Base-by-base conservation (phyloP, 192 early-diverging fungal species). In the Spinellus fusiger region DNA sequence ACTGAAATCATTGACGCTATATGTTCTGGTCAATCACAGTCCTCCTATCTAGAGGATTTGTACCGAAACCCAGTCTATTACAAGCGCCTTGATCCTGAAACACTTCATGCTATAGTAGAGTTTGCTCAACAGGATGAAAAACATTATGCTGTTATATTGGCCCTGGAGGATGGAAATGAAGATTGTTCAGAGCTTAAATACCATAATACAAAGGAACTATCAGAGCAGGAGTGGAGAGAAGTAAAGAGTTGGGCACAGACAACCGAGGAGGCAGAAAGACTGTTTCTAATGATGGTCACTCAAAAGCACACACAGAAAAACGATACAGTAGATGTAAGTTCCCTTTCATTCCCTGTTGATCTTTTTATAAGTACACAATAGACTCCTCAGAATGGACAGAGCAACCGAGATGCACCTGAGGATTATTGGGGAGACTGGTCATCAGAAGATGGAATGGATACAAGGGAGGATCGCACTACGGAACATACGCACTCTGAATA, bases 351-450 rank as follows among this genome's bases (percentile, higher is more conserved):
- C 54, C 33, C 29, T 31, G 29, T 56, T 54, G 49, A 33, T 34
- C 32, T 1, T 55, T 33, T 9, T 27, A 12, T 27, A n/a, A n/a
- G n/a, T n/a, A n/a, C n/a, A n/a, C n/a, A n/a, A n/a, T n/a, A n/a
- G n/a, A n/a, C n/a, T n/a, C n/a, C n/a, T 51, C 12, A 51, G 26
- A 51, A 28, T 52, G 31, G 20, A 23, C 10, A 18, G 9, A 49
- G 49, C 38, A 53, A 12, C 9, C 40, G 48, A 23, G 62, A 64
- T 27, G 66, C 66, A 34, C 56, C 66, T 3, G 71, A 66, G 1
- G 71, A 68, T 40, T 73, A 73, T 57, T 73, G 71, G 71, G 71
- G 71, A 9, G 66, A 67, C 12, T 73, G 71, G 71, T 73, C 71
- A 16, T 67, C 65, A 15, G 71, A 73, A 33, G 68, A 70, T 47